phyloP scores from a whole-genome alignment of 805 yeast genomes.

The Lachancea meyersii region DNA sequence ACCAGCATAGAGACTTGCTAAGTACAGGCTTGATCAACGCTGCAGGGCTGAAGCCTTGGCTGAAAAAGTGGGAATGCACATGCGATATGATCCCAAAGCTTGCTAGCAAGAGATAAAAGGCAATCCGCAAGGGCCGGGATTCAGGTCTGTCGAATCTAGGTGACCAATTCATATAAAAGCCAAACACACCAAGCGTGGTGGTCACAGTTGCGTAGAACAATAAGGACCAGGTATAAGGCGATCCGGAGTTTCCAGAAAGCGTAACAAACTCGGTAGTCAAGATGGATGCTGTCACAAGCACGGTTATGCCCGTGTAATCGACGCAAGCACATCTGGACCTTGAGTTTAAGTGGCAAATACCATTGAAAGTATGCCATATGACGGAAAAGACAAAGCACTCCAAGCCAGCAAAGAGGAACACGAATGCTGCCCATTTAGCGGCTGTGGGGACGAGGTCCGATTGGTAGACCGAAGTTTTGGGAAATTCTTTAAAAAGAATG shows the following conservation, averaged over 20 bases:
- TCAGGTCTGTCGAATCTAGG: constrained; percentile 86
- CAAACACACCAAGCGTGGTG: constrained; percentile 58
- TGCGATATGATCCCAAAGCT: constrained; percentile 67
- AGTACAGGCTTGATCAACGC: constrained; percentile 60
- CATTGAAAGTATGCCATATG: constrained; percentile 87
- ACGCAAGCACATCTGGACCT: constrained; percentile 83
- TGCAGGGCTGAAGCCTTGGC: constrained; percentile 50
- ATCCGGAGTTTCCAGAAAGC: constrained; percentile 42
- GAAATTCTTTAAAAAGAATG: constrained; percentile 55
- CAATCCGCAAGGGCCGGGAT: constrained; percentile 69
- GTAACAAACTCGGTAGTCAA: constrained; percentile 80
- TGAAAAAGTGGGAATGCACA: constrained; percentile 43
- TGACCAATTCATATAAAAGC: constrained; percentile 84
- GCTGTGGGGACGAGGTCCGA: constrained; percentile 39
- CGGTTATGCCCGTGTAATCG: constrained; percentile 91
- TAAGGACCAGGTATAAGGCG: constrained; percentile 20
- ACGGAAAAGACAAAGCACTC: constrained; percentile 75
- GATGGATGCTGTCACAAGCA: constrained; percentile 83
- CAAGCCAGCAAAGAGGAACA: constrained; percentile 65
- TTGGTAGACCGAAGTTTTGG: constrained; percentile 47
- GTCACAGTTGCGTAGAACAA: constrained; percentile 53
- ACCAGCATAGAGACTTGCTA: constrained; percentile 62
- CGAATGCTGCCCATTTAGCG: constrained; percentile 41
- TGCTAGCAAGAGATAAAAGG: constrained; percentile 74
- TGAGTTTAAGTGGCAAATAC: constrained; percentile 55